A percentile compares a stretch with the other conserved stretches of the same genome.
phyloP scores from a whole-genome alignment of 2,329 filamentous ascomycete genomes.

The Diaporthe sp. region DNA sequence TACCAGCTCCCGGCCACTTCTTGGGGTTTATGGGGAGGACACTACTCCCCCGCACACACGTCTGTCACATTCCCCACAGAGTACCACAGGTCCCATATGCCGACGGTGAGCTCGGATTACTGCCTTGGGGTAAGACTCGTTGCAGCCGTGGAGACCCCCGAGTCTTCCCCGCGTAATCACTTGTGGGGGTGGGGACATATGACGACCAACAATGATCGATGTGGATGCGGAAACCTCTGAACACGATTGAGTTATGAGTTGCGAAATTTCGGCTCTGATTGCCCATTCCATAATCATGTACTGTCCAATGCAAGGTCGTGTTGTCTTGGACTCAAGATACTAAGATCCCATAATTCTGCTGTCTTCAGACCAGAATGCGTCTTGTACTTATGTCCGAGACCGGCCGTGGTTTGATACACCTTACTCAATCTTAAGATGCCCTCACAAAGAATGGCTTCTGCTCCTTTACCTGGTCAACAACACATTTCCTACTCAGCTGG shows the following conservation, averaged over 20 bases:
- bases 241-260: not conserved
- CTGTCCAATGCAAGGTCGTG: not conserved
- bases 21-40: slow-evolving; percentile 7
- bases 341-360: not conserved
- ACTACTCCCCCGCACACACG: not conserved
- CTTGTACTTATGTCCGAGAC: not conserved
- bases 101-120: slow-evolving; percentile 31
- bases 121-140: slow-evolving; percentile 9
- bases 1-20: not conserved
- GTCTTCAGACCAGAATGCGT: too few relatives aligned
- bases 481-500: slow-evolving; percentile 49
- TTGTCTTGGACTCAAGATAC: not conserved
- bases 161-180: slow-evolving; percentile 8
- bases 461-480: slow-evolving; percentile 47
- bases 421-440: not conserved
- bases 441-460: slow-evolving; percentile 50
- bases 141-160: not conserved
- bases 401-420: not conserved
- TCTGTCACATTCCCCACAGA: not conserved
- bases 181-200: slow-evolving; percentile 5
- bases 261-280: not conserved
- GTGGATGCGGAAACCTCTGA: not conserved
- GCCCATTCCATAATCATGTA: not conserved
- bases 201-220: not conserved
- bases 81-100: slow-evolving; percentile 10